Base-by-base conservation (phyloP, 164 flowering plant genomes). In the Umbilicus rupestris region DNA sequence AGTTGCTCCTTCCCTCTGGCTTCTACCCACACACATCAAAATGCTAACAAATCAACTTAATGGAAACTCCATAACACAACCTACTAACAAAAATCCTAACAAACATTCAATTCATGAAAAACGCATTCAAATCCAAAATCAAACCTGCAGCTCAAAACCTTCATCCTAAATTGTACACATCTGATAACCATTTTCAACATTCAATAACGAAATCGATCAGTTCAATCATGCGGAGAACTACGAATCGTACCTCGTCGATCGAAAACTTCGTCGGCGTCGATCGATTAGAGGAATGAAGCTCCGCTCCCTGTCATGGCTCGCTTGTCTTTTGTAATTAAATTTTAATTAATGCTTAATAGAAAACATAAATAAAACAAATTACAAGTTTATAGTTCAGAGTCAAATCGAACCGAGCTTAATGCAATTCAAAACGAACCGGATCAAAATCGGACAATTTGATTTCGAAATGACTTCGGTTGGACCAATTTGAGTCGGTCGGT, bases 241-340 rank as follows among this genome's bases (percentile, higher is more conserved):
- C n/a, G 60, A 28, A 26, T 2, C 33, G 33, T 28, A 55, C 60
- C 60, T 28, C 60, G 33, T 55, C 60, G 60, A 55, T 4, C 14
- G 60, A 28, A 28, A 29, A 6, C 31, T 12, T 55, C 33, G 33
- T 55, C 60, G 29, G 15, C 33, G 60, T n/a, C 60, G 33, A 28
- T 55, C 60, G 60, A 26, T 55, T 55, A 28, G 60, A 55, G 3
- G 60, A 55, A 55, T 28, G 60, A 55, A 55, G 60, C 60, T 55
- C 19, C 14, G 29, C 60, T 26, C 33, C 19, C 19, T 26, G 6
- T 55, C 41, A 62, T 1, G 17, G 11, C 39, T 37, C 17, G 20
- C 11, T 37, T 62, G 39, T 62, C 39, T 17, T 62, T 30, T 62
- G 37, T 52, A 52, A 52, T 52, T 52, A 52, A 52, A 52, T 52